phyloP scores from a whole-genome alignment of 129 eudicot species.

The Apium graveolens region DNA sequence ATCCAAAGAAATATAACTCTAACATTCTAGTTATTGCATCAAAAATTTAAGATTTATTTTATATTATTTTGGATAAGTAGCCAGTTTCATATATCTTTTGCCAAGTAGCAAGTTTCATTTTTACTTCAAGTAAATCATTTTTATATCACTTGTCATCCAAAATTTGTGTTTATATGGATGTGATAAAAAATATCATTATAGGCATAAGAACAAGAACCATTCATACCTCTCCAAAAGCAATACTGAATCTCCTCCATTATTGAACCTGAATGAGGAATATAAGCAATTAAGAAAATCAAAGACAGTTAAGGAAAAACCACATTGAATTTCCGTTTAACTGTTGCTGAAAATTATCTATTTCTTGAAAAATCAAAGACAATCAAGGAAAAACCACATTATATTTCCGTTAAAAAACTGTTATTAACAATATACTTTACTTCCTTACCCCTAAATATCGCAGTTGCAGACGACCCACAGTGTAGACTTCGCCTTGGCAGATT shows the following conservation, averaged over 20 bases:
- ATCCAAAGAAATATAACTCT: too few relatives aligned
- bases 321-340: neutral
- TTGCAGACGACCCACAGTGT: slow-evolving; percentile 38
- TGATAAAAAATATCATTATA: neutral
- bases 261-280: slow-evolving; percentile 13
- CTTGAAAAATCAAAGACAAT: too few relatives aligned
- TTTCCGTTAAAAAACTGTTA: neutral
- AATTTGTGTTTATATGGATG: neutral
- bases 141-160: neutral
- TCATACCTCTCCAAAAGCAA: slow-evolving; percentile 33
- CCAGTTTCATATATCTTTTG: neutral
- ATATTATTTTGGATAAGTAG: too few relatives aligned
- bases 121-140: too few relatives aligned
- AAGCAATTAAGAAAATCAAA: neutral
- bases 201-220: neutral
- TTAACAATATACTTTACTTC: neutral
- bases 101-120: too few relatives aligned
- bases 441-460: slow-evolving; percentile 20
- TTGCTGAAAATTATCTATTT: too few relatives aligned
- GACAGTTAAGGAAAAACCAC: neutral
- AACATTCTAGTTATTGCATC: too few relatives aligned
- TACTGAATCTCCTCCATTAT: slow-evolving; percentile 14
- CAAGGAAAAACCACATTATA: neutral
- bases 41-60: too few relatives aligned
- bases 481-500: slow-evolving; percentile 31